Conservation (phyloP, 306 rosid species). For the Notholithocarpus densiflorus region DNA sequence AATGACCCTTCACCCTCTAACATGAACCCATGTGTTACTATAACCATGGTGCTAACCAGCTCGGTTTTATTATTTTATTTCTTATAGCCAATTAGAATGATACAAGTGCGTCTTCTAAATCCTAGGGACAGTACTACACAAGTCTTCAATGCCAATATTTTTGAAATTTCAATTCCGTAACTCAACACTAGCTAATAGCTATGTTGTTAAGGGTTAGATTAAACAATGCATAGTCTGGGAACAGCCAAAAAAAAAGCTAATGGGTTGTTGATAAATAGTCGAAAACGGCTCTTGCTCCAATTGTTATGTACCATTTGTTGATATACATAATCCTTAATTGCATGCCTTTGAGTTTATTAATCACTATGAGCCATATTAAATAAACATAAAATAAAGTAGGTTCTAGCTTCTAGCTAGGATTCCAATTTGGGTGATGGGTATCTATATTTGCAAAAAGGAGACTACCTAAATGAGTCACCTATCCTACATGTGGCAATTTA, state of each 20-base stretch:
- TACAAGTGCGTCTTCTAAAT: constrained; percentile 28
- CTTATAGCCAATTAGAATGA: constrained; percentile 19
- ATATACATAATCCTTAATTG: constrained; percentile 20
- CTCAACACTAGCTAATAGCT: not conserved
- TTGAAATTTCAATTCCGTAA: not conserved
- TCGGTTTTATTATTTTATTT: not conserved
- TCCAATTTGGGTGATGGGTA: constrained; percentile 41
- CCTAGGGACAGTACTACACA: constrained; percentile 18
- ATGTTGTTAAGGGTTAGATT: not conserved
- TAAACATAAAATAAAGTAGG: constrained; percentile 8
- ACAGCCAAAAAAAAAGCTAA: constrained; percentile 6
- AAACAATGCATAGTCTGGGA: constrained; percentile 11
- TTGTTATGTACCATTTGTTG: constrained; percentile 32
- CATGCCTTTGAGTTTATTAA: constrained; percentile 21
- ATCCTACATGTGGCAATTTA: constrained; percentile 37
- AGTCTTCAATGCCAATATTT: constrained; percentile 19
- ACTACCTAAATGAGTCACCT: constrained; percentile 30
- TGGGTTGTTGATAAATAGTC: constrained; percentile 48
- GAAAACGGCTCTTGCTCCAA: constrained; percentile 39
- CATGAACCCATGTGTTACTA: constrained; percentile 10
- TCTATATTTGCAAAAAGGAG: constrained; percentile 13
- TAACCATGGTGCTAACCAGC: constrained; percentile 21
- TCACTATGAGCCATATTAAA: constrained; percentile 20
- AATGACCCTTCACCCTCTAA: not conserved
- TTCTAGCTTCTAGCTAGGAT: constrained; percentile 26